Conservation (phyloP, 2,329 filamentous ascomycete species). For the Fusarium sterilihyphosum region DNA sequence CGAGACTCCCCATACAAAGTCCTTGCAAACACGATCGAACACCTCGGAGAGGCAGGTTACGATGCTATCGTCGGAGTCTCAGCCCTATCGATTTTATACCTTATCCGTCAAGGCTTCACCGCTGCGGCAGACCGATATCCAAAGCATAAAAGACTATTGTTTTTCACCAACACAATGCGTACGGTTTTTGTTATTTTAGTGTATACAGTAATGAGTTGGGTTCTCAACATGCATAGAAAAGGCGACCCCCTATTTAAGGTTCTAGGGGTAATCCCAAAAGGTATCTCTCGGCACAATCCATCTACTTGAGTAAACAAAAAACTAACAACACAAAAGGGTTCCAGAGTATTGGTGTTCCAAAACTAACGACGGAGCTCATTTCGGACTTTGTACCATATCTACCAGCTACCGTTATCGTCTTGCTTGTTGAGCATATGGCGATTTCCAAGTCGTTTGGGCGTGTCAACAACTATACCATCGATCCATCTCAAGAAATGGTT, state of each 20-base stretch:
- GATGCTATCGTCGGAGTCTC: slow-evolving; percentile 92
- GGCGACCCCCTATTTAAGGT: slow-evolving; percentile 76
- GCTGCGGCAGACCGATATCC: slow-evolving; percentile 75
- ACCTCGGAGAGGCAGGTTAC: slow-evolving; percentile 72
- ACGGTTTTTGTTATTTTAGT: slow-evolving; percentile 92
- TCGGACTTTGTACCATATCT: slow-evolving; percentile 75
- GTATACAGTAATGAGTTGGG: slow-evolving; percentile 90
- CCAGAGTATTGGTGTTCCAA: slow-evolving; percentile 78
- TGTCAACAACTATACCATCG: slow-evolving; percentile 95
- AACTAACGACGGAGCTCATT: slow-evolving; percentile 73
- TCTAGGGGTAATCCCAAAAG: slow-evolving; percentile 80
- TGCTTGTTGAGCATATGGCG: slow-evolving; percentile 95
- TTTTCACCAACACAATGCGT: slow-evolving; percentile 90
- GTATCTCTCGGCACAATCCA: slow-evolving; percentile 31
- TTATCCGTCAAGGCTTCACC: slow-evolving; percentile 74
- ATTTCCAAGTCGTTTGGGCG: slow-evolving; percentile 97
- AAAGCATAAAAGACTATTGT: slow-evolving; percentile 76
- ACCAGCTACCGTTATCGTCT: slow-evolving; percentile 89
- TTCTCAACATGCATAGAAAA: slow-evolving; percentile 77
- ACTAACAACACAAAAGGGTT: slow-evolving; percentile 65
- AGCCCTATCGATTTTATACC: slow-evolving; percentile 79
- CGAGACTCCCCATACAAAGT: slow-evolving; percentile 83
- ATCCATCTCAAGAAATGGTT: slow-evolving; percentile 95
- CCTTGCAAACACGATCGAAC: slow-evolving; percentile 82
- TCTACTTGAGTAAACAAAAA: not conserved